Percentiles rank a stretch among this genome's conserved stretches.
phyloP scores from a whole-genome alignment of 805 yeast species.

The Starmerella stigmatis region DNA sequence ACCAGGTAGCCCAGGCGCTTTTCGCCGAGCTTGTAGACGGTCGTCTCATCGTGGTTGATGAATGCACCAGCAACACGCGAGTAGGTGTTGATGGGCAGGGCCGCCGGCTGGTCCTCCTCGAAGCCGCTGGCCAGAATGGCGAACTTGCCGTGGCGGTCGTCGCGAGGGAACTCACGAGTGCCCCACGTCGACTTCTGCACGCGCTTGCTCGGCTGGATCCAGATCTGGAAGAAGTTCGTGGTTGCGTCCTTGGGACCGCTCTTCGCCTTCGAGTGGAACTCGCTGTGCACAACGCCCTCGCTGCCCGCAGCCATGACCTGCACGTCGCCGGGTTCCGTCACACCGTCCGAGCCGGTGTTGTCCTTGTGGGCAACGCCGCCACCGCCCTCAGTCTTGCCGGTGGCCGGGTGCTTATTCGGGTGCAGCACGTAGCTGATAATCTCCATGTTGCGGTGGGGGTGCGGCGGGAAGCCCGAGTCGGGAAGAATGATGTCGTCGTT shows the following conservation, averaged over 20 bases:
- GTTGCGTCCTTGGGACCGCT: background rate
- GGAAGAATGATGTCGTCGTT: conserved; percentile 19
- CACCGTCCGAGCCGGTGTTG: conserved; percentile 18
- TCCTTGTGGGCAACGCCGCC: conserved; percentile 18
- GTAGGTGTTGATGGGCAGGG: conserved; percentile 18
- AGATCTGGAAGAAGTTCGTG: conserved; percentile 14
- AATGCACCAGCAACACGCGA: conserved; percentile 17
- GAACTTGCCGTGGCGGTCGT: conserved; percentile 11
- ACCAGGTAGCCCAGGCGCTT: conserved; percentile 19
- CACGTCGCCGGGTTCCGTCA: conserved; percentile 20
- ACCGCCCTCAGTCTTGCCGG: conserved; percentile 16
- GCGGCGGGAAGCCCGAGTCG: conserved; percentile 20
- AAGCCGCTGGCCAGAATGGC: conserved; percentile 16
- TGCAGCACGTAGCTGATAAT: conserved; percentile 15
- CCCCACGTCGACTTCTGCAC: conserved; percentile 14
- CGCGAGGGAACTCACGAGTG: conserved; percentile 13
- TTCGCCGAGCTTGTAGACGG: conserved; percentile 13
- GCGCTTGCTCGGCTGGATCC: conserved; percentile 17
- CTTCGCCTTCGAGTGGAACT: conserved; percentile 14
- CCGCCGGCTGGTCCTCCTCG: conserved; percentile 15
- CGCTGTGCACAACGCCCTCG: conserved; percentile 21
- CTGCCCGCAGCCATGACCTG: conserved; percentile 22
- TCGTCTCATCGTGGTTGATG: conserved; percentile 10
- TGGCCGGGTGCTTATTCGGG: conserved; percentile 15
- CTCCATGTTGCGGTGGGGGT: conserved; percentile 22